Percentiles rank a stretch among this genome's conserved stretches.
Conservation (phyloP, 495 filamentous ascomycete species). For the Penicillium canescens region DNA sequence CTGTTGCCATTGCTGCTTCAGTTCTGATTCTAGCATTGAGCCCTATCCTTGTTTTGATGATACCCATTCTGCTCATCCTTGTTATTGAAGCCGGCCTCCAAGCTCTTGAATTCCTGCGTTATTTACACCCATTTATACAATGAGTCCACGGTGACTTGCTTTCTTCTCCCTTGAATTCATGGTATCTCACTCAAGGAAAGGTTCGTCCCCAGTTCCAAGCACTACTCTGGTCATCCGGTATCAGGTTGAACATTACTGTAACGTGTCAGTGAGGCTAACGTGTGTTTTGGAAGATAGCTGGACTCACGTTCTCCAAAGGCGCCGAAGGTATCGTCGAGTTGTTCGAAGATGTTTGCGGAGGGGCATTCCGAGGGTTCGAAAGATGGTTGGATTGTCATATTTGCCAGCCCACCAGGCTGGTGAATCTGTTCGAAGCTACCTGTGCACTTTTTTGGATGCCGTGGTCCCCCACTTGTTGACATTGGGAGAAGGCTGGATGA, state of each 20-base stretch:
- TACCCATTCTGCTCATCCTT: too few relatives aligned
- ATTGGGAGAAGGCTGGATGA: background rate
- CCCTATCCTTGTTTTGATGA: too few relatives aligned
- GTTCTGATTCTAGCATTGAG: too few relatives aligned
- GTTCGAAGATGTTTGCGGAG: conserved; percentile 6
- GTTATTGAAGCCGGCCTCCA: too few relatives aligned
- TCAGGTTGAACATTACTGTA: conserved; percentile 7
- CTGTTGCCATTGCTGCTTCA: too few relatives aligned
- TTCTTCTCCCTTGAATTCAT: too few relatives aligned
- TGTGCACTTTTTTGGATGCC: background rate
- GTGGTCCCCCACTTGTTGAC: background rate
- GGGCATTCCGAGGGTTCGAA: background rate
- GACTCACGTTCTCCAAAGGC: conserved; percentile 12
- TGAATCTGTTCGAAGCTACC: background rate
- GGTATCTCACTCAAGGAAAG: background rate
- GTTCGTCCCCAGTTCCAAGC: conserved; percentile 7
- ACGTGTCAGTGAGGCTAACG: background rate
- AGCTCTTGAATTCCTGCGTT: too few relatives aligned
- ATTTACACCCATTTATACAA: too few relatives aligned
- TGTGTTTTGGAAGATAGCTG: background rate
- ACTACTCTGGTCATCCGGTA: conserved; percentile 6
- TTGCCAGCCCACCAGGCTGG: too few relatives aligned
- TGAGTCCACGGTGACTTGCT: too few relatives aligned
- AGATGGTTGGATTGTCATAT: background rate
- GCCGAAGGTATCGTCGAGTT: conserved; percentile 9